Percentiles rank a stretch among this genome's conserved stretches.
Conservation (phyloP, 2,329 filamentous ascomycete genomes). For the Aureobasidium sp. region DNA sequence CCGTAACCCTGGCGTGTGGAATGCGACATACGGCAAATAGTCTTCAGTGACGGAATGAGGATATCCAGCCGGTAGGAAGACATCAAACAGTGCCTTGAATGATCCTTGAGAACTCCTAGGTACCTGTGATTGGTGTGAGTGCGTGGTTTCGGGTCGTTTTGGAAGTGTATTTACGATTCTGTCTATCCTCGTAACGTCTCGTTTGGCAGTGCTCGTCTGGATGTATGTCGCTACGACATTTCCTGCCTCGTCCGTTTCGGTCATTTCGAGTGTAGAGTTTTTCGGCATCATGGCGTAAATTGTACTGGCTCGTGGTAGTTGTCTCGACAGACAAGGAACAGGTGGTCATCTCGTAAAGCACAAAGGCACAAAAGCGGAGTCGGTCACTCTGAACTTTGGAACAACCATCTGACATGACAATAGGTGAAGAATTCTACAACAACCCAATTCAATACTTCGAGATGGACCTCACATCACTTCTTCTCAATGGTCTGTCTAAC, state of each 20-base stretch:
- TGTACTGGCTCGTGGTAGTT: not conserved
- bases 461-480: not conserved
- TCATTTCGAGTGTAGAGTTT: slow-evolving; percentile 16
- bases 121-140: slow-evolving; percentile 2
- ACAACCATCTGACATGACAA: not conserved
- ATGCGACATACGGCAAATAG: slow-evolving; percentile 59
- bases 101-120: slow-evolving; percentile 19
- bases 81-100: slow-evolving; percentile 46
- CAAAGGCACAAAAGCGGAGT: not conserved
- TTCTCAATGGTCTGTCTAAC: slow-evolving; percentile 34
- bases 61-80: slow-evolving; percentile 82
- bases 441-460: not conserved
- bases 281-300: not conserved
- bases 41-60: slow-evolving; percentile 78
- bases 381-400: not conserved
- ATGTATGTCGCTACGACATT: slow-evolving; percentile 42
- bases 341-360: not conserved
- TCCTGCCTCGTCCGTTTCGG: slow-evolving; percentile 43
- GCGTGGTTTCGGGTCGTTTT: slow-evolving; percentile 11
- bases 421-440: not conserved
- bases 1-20: not conserved
- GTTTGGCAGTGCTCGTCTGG: slow-evolving; percentile 27
- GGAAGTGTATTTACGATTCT: slow-evolving; percentile 14
- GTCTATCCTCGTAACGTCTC: slow-evolving; percentile 15
- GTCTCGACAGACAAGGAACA: not conserved